Evolutionary conservation across 2,329 filamentous ascomycete genomes (phyloP).

Genomic region (Rutstroemia sp.): DNA sequence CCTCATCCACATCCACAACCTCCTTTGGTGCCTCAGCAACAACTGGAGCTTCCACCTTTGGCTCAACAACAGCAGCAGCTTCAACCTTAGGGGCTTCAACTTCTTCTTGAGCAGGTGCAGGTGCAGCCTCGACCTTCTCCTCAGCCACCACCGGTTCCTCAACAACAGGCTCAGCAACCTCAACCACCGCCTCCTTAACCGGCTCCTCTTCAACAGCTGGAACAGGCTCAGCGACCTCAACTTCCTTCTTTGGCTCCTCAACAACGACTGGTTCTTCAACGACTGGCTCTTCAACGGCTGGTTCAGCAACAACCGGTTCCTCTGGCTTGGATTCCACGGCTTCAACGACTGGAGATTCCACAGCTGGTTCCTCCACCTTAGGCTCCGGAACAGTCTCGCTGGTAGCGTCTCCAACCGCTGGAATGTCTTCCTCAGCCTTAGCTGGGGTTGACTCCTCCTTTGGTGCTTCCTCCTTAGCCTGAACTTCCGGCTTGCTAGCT

Average conservation of each 20-base stretch:
- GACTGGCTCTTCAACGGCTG: not conserved
- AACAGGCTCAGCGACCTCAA: not conserved
- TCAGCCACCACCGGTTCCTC: conserved; percentile 6
- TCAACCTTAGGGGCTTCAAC: not conserved
- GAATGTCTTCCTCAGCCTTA: conserved; percentile 19
- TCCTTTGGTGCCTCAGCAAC: not conserved
- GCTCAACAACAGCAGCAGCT: not conserved
- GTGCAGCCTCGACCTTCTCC: not conserved
- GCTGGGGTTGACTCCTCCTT: conserved; percentile 15
- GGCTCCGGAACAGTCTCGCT: conserved; percentile 9
- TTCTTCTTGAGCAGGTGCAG: not conserved
- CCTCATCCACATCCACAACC: not conserved
- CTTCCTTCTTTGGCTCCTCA: conserved; percentile 2
- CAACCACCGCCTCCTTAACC: conserved; percentile 2
- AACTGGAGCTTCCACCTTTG: not conserved
- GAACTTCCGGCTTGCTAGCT: conserved; percentile 1
- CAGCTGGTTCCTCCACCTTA: not conserved
- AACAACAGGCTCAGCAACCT: not conserved
- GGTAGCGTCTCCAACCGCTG: conserved; percentile 14
- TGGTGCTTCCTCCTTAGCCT: conserved; percentile 13
- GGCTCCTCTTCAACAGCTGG: not conserved
- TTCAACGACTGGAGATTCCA: not conserved
- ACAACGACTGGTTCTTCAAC: conserved; percentile 1
- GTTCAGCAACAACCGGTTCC: not conserved
- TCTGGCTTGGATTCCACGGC: not conserved